Base-by-base conservation (phyloP, 768 basidiomycete genomes). In the Clitopilus hobsonii region DNA sequence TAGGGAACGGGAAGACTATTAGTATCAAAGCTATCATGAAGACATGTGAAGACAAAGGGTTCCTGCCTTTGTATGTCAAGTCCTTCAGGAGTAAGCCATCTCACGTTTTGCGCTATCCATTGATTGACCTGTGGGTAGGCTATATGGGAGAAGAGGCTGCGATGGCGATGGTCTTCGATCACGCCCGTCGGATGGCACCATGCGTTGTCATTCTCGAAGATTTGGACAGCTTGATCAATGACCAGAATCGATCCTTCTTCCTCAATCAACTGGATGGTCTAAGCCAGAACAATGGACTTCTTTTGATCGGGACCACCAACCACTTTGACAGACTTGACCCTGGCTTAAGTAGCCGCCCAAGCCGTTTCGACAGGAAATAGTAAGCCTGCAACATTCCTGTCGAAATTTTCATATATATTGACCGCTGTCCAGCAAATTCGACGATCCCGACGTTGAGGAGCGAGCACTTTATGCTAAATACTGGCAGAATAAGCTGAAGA, bases 291-390 rank as follows among this genome's bases (percentile, higher is more conserved):
- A 84, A 92, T 56, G 92, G 92, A 0, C 60, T 94, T 8, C 78
- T 94, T 25, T 72, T 93, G 61, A 85, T 93, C 54, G 85, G 81
- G 16, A 83, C 89, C 1, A 94, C 92, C 23, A 94, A 94, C 65
- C 89, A 94, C 67, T 85, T 92, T 57, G 88, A 92, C 38, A 73
- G 78, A 45, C 80, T 94, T 38, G 92, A 93, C 63, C 83, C 88
- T 27, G 88, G 85, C 6, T 67, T 94, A 56, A 86, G 88, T 58
- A 81, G 74, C 38, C 80, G 92, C 18, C 91, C 91, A 7, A 91
- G 88, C 61, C 82, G 91, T 32, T 94, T 94, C 61, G 91, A 94
- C 65, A 77, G 92, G 52, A 91, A 93, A 74, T 92, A 85, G 90
- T 89, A 60, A 58, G 88, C 78, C 7, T 29, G 36, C 7, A 6